Percentiles rank a stretch among this genome's conserved stretches.
Conservation (phyloP, 768 basidiomycete genomes). For the Amanita phalloides region DNA sequence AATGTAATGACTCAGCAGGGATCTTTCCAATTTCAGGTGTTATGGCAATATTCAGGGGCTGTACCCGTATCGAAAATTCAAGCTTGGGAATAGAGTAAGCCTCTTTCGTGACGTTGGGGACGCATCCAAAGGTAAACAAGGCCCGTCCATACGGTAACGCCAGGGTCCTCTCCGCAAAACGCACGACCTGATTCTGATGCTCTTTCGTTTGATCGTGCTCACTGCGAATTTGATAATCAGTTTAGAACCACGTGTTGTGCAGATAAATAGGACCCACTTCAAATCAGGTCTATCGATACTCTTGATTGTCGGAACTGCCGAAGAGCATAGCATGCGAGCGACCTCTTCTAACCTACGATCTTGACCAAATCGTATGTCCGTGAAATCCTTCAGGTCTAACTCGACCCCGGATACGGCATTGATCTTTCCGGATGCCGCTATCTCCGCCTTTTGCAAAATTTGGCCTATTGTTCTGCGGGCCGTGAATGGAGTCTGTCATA, state of each 20-base stretch:
- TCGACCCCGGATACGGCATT: conserved; percentile 62
- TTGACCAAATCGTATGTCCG: conserved; percentile 79
- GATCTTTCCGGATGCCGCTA: conserved; percentile 41
- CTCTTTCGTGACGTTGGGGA: conserved; percentile 65
- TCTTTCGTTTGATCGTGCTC: conserved; percentile 85
- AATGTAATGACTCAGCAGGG: conserved; percentile 57
- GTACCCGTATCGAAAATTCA: conserved; percentile 64
- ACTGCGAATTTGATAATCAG: conserved; percentile 25
- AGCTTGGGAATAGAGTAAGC: conserved; percentile 73
- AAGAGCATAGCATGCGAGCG: conserved; percentile 81
- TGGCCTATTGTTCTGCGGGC: conserved; percentile 40
- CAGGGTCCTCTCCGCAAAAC: conserved; percentile 82
- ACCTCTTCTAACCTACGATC: conserved; percentile 90
- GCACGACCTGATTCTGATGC: conserved; percentile 70
- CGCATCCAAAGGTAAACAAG: conserved; percentile 83
- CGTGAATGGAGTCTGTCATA: conserved; percentile 35
- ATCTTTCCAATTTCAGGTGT: conserved; percentile 67
- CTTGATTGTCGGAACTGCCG: conserved; percentile 53
- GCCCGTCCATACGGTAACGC: conserved; percentile 85
- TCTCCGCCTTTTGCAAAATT: conserved; percentile 39
- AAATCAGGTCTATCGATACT: conserved; percentile 57
- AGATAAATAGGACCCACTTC: conserved; percentile 24
- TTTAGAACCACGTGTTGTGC: background rate
- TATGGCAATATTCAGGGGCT: conserved; percentile 58
- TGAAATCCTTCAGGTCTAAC: conserved; percentile 60